phyloP scores from a whole-genome alignment of 1,284 basidiomycete species.

The Quambalaria eucalypti region DNA sequence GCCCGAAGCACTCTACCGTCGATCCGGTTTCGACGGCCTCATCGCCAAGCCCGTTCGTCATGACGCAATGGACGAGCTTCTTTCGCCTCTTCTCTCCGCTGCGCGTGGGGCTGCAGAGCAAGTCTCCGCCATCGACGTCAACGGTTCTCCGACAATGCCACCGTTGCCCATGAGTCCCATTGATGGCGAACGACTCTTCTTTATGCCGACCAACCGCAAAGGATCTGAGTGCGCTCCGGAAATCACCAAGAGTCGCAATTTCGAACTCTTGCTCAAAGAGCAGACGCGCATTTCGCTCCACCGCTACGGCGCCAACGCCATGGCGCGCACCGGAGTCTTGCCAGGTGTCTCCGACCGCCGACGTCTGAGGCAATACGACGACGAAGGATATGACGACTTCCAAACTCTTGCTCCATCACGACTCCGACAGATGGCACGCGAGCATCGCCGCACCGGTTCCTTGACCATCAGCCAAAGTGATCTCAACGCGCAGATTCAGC shows the following conservation, averaged over 20 bases:
- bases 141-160: conserved; percentile 11
- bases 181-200: conserved; percentile 18
- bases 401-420: background rate
- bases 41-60: conserved; percentile 32
- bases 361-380: background rate
- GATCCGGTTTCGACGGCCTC: conserved; percentile 27
- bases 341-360: background rate
- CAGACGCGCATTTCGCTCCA: conserved; percentile 25
- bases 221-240: conserved; percentile 3
- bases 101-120: conserved; percentile 1
- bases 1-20: conserved; percentile 22
- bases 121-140: conserved; percentile 12
- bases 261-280: conserved; percentile 23
- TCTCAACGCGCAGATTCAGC: conserved; percentile 3
- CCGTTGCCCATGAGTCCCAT: conserved; percentile 15
- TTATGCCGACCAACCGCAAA: conserved; percentile 11
- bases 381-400: background rate
- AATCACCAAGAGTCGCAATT: conserved; percentile 8
- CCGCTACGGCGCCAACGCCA: conserved; percentile 16
- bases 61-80: conserved; percentile 20
- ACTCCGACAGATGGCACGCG: background rate
- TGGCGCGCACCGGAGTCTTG: conserved; percentile 17
- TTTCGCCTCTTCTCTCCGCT: conserved; percentile 20
- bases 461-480: conserved; percentile 4
- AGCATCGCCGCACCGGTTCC: conserved; percentile 1